These are phyloP conservation scores for Magnolia sinica DNA, from an alignment of 164 flowering plant species.

Conservation along the genomic window DNA sequence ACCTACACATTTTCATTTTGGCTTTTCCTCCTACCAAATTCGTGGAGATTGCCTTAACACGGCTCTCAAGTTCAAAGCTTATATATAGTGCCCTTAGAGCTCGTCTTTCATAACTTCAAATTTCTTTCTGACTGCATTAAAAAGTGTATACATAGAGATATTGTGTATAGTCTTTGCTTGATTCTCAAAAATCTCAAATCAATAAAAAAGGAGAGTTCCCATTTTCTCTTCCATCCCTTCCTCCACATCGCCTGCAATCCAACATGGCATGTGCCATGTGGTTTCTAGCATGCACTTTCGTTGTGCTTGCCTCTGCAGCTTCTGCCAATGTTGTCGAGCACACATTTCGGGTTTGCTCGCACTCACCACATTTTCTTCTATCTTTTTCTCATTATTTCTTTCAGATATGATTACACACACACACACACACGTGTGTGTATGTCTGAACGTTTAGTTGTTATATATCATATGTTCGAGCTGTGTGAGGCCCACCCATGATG, in stretches of 20 bases:
- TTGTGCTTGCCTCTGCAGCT: slow-evolving; percentile 10
- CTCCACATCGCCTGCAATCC: background rate
- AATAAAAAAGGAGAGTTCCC: background rate
- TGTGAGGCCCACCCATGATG: no score
- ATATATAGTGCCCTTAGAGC: background rate
- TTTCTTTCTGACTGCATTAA: background rate
- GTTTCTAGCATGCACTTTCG: background rate
- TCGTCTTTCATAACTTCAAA: background rate
- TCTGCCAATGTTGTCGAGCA: slow-evolving; percentile 16
- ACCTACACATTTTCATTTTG: background rate
- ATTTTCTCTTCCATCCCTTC: background rate
- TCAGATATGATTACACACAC: no score
- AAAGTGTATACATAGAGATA: background rate
- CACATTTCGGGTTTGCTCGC: slow-evolving; percentile 8
- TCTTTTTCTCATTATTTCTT: no score
- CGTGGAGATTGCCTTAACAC: background rate
- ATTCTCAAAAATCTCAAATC: no score
- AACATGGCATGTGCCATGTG: slow-evolving; percentile 10
- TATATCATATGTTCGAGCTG: no score
- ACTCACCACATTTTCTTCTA: background rate
- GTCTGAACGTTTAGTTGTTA: no score
- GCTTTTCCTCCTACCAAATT: background rate
- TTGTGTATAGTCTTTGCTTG: no score
- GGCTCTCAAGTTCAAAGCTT: background rate
- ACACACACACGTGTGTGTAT: no score